phyloP scores from a whole-genome alignment of 305 asterid genomes.

The Plantago coronopus region DNA sequence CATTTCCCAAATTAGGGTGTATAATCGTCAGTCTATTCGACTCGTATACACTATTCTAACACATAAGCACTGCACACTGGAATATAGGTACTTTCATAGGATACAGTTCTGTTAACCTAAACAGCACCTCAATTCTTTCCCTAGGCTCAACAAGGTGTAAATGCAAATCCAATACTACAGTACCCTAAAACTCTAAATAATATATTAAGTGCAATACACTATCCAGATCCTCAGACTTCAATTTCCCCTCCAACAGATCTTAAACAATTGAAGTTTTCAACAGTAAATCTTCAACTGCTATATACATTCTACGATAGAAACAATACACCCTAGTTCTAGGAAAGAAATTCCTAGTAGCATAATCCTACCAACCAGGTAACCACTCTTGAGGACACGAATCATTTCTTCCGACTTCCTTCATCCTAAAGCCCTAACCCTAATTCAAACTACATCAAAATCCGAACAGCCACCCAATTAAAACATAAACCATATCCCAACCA shows the following conservation, averaged over 20 bases:
- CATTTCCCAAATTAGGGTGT: too few relatives aligned
- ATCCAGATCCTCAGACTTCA: neutral
- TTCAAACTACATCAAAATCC: too few relatives aligned
- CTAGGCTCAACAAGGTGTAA: neutral
- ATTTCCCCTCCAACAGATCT: neutral
- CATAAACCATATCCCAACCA: conserved; percentile 4
- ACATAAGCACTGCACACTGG: too few relatives aligned
- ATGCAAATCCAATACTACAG: too few relatives aligned
- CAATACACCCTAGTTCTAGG: neutral
- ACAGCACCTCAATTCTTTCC: neutral
- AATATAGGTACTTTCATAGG: too few relatives aligned
- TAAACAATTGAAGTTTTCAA: neutral
- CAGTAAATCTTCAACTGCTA: too few relatives aligned
- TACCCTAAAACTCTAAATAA: neutral
- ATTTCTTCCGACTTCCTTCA: neutral
- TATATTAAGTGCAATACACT: neutral
- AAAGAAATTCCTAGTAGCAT: neutral
- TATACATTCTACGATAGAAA: neutral
- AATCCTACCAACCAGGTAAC: neutral
- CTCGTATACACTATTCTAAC: too few relatives aligned
- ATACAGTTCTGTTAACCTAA: neutral
- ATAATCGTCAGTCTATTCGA: too few relatives aligned
- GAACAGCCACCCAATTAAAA: neutral
- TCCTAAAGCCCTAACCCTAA: neutral
- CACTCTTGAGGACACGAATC: neutral